phyloP scores from a whole-genome alignment of 2,329 filamentous ascomycete genomes.

The Fusarium paranaense region DNA sequence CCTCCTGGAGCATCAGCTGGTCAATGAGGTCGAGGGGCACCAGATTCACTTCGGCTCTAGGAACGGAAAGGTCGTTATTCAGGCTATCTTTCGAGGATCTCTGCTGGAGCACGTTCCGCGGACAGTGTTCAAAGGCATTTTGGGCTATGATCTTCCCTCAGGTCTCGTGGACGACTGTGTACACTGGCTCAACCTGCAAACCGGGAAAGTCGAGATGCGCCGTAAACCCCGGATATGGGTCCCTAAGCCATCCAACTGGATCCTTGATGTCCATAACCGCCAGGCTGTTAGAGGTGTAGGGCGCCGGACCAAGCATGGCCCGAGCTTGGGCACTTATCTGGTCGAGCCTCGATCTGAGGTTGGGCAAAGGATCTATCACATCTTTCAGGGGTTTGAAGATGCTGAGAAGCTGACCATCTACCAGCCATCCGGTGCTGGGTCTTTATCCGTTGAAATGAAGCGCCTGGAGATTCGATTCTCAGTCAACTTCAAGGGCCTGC shows the following conservation, averaged over 20 bases:
- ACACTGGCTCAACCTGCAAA: slow-evolving; percentile 69
- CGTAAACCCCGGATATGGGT: slow-evolving; percentile 52
- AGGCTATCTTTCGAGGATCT: slow-evolving; percentile 43
- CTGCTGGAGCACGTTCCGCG: slow-evolving; percentile 52
- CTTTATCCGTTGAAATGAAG: slow-evolving; percentile 61
- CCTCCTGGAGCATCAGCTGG: slow-evolving; percentile 63
- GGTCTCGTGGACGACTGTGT: slow-evolving; percentile 63
- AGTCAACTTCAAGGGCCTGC: slow-evolving; percentile 56
- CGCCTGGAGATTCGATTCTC: slow-evolving; percentile 65
- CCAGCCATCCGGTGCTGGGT: slow-evolving; percentile 50
- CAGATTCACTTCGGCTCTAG: slow-evolving; percentile 67
- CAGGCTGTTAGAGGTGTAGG: slow-evolving; percentile 30
- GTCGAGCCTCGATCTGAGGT: slow-evolving; percentile 62
- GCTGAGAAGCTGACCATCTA: slow-evolving; percentile 34
- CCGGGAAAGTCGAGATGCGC: slow-evolving; percentile 61
- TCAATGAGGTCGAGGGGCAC: slow-evolving; percentile 34
- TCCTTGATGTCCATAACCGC: slow-evolving; percentile 43
- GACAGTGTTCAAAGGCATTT: slow-evolving; percentile 40
- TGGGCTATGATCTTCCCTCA: slow-evolving; percentile 61
- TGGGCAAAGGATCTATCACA: slow-evolving; percentile 51
- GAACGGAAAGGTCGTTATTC: slow-evolving; percentile 54
- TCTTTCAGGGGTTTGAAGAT: slow-evolving; percentile 59
- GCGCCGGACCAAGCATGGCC: slow-evolving; percentile 1
- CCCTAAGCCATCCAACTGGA: slow-evolving; percentile 46
- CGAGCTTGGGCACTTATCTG: slow-evolving; percentile 42